Evolutionary conservation across 2,329 filamentous ascomycete species (phyloP).

Genomic region (Botrytis galanthina): DNA sequence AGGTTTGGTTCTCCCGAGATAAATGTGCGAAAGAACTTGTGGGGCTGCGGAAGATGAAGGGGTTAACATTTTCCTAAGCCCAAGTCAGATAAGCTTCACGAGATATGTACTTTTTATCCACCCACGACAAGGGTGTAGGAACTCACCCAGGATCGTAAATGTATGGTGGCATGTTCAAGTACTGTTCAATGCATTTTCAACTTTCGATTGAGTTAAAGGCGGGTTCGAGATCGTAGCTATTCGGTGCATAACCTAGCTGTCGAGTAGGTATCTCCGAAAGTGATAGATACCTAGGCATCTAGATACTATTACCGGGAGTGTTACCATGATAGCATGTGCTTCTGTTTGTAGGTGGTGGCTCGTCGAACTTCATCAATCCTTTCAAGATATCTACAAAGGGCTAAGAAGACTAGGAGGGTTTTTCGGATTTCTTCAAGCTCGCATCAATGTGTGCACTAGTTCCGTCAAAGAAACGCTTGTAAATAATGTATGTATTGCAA

Average conservation of each 20-base stretch:
- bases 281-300: neutral
- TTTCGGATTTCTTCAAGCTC: neutral
- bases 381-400: neutral
- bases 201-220: slow-evolving; percentile 5
- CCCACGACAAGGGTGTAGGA: neutral
- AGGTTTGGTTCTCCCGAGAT: slow-evolving; percentile 9
- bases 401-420: neutral
- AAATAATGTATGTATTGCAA: neutral
- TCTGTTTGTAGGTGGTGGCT: neutral
- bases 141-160: slow-evolving; percentile 14
- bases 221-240: slow-evolving; percentile 14
- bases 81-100: slow-evolving; percentile 6
- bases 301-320: neutral
- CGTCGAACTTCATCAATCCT: neutral
- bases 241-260: neutral
- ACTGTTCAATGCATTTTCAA: slow-evolving; percentile 14
- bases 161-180: slow-evolving; percentile 16
- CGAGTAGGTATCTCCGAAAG: neutral
- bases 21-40: slow-evolving; percentile 13
- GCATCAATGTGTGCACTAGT: neutral
- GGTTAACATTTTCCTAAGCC: neutral
- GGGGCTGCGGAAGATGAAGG: slow-evolving; percentile 15
- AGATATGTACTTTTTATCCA: neutral
- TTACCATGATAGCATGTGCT: neutral
- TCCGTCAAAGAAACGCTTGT: neutral